Base-by-base conservation (phyloP, 2,329 filamentous ascomycete species). In the Blastomyces percursus region DNA sequence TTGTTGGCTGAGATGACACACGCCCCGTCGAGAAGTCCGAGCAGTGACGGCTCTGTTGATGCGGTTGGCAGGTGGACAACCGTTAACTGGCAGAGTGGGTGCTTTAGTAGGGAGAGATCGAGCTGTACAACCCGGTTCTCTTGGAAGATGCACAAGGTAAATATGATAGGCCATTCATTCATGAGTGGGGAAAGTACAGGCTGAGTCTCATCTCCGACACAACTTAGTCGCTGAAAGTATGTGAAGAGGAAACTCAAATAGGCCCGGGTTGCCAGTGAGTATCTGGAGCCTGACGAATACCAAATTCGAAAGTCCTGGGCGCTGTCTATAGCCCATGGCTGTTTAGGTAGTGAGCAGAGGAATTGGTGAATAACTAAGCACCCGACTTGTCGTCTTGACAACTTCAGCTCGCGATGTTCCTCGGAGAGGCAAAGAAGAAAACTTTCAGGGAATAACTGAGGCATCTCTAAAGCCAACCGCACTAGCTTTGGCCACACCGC, bases 1-100 rank as follows among this genome's bases (percentile, higher is more conserved):
- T 63, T 64, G 60, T 66, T 66, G 52, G 64, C 59, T 19, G 54
- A 64, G 38, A 64, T 55, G n/a, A 62, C 62, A 27, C 61, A 64
- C 35, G 59, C 63, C 24, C 63, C 64, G 24, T 63, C 51, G 21
- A 60, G 63, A 21, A 66, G 48, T 24, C 63, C 64, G 19, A 66
- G 61, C 14, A 62, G 55, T 19, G 63, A 27, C n/a, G 55, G 40
- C 46, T 55, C 55, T 32, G 64, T 64, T 24, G 61, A 56, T 50
- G 35, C 30, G 11, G 50, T 51, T 32, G 55, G 61, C 14, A 56
- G 51, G 9, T 59, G 35, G n/a, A n/a, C 38, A 3, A 65, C 59
- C 42, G 12, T 32, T 42, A 64, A 38, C 14, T 44, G 61, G n/a
- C 24, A 38, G 38, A 63, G 30, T 19, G 14, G 16, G 14, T 19